Base-by-base conservation (phyloP, 2,329 filamentous ascomycete species). In the Pleomassaria siparia region DNA sequence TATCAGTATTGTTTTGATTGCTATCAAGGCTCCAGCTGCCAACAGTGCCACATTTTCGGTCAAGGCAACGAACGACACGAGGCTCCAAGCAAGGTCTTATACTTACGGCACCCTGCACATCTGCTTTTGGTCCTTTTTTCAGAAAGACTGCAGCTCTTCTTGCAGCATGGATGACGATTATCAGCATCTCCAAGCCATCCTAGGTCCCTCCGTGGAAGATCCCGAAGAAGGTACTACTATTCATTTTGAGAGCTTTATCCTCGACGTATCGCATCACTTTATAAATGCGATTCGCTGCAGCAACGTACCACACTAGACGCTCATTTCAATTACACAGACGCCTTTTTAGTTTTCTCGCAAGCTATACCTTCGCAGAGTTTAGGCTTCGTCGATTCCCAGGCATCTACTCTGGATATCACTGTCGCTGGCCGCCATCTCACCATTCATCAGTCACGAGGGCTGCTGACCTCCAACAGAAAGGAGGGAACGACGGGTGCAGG, bases 301-400 rank as follows among this genome's bases (percentile, higher is more conserved):
- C 36, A 16, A n/a, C 33, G 4, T 9, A n/a, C 20, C 26, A 16
- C 22, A 28, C 29, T 20, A n/a, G 21, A 20, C 22, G 32, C 42
- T 40, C 21, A 37, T 18, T 9, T 29, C 35, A 26, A 8, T 18
- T 30, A n/a, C 26, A 45, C 67, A 96, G 92, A 97, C 74, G 89
- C 89, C 4, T 96, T 95, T 64, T 74, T 91, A 29, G 79, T 96
- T 46, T 96, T 95, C 76, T 86, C 89, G 35, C 84, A 87, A 65
- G 74, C 83, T 15, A 82, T 89, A 21, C 84, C 87, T 0, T 87
- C 87, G 11, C 84, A 58, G 49, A 62, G 59, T 13, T 58, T 97
- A 9, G 94, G 92, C 63, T 94, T 96, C 71, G 74, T 97, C 54
- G 86, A 96, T 67, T 76, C 87, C 13, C 83, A 81, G 54, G 84